Conservation (phyloP, 1,284 basidiomycete species). For the Ganoderma leucocontextum region DNA sequence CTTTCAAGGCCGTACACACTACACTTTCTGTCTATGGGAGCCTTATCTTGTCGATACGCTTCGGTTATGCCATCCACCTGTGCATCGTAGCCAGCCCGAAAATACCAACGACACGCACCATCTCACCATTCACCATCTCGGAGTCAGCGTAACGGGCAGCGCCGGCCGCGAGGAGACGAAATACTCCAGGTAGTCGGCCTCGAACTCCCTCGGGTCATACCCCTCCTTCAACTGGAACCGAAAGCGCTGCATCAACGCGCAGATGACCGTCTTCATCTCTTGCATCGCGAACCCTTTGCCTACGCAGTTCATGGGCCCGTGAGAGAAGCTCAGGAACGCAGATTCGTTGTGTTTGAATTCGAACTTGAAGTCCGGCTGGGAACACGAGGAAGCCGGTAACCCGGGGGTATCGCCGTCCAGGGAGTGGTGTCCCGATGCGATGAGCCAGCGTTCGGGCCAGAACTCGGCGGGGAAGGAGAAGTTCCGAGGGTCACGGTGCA, state of each 20-base stretch:
- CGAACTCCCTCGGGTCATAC: not conserved
- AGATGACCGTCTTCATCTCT: conserved; percentile 37
- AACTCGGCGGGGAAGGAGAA: conserved; percentile 41
- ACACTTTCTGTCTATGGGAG: too few species aligned
- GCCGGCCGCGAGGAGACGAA: conserved; percentile 1
- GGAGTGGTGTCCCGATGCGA: conserved; percentile 16
- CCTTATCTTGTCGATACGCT: too few species aligned
- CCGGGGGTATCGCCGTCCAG: not conserved
- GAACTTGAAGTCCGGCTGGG: conserved; percentile 1
- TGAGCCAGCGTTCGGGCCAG: conserved; percentile 45
- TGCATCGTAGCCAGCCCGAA: too few species aligned
- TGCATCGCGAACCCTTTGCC: conserved; percentile 44
- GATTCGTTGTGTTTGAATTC: conserved; percentile 35
- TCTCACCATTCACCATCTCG: not conserved
- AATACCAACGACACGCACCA: too few species aligned
- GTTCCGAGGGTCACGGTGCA: conserved; percentile 45
- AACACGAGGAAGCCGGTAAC: not conserved
- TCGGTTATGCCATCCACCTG: too few species aligned
- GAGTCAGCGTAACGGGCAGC: not conserved
- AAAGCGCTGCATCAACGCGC: conserved; percentile 38
- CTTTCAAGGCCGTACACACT: too few species aligned
- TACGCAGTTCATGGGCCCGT: conserved; percentile 42
- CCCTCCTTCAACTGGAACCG: conserved; percentile 35
- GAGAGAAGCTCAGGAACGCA: conserved; percentile 43
- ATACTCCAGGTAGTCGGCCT: conserved; percentile 4